These are phyloP conservation scores for Juglanconis juglandina DNA, from an alignment of 2,329 filamentous ascomycete species.

Conservation along the genomic window DNA sequence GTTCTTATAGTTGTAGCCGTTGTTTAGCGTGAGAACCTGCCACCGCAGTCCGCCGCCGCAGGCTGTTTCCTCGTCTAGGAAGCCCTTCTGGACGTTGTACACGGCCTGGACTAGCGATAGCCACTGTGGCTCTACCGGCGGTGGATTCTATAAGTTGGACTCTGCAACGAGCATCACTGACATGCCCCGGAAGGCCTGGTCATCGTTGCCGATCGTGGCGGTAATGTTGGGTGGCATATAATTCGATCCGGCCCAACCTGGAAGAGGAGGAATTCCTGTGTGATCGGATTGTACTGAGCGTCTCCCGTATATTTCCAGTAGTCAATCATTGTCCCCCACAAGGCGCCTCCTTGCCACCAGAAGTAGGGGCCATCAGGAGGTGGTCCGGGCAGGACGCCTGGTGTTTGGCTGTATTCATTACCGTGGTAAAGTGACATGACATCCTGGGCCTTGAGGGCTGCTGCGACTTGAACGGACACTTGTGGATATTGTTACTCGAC, in stretches of 20 bases:
- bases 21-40: conserved; percentile 71
- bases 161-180: conserved; percentile 67
- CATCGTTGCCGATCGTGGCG: conserved; percentile 51
- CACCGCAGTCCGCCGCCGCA: conserved; percentile 72
- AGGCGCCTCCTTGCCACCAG: conserved; percentile 31
- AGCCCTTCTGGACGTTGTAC: conserved; percentile 58
- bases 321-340: conserved; percentile 35
- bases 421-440: conserved; percentile 31
- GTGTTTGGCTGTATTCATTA: conserved; percentile 26
- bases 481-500: not conserved
- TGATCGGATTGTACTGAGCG: conserved; percentile 46
- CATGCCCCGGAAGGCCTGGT: conserved; percentile 63
- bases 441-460: conserved; percentile 25
- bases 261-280: conserved; percentile 41
- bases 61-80: conserved; percentile 60
- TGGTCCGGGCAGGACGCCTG: conserved; percentile 30
- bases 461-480: not conserved
- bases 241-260: conserved; percentile 45
- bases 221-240: conserved; percentile 49
- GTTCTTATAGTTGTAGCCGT: conserved; percentile 75
- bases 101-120: conserved; percentile 67
- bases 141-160: conserved; percentile 58
- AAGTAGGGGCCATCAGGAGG: conserved; percentile 33
- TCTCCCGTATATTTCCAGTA: conserved; percentile 43
- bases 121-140: conserved; percentile 54